Evolutionary conservation across 2,329 filamentous ascomycete genomes (phyloP), one percentile per base, ranked within the genome.

Genomic region (Rhinocladiella mackenziei): DNA sequence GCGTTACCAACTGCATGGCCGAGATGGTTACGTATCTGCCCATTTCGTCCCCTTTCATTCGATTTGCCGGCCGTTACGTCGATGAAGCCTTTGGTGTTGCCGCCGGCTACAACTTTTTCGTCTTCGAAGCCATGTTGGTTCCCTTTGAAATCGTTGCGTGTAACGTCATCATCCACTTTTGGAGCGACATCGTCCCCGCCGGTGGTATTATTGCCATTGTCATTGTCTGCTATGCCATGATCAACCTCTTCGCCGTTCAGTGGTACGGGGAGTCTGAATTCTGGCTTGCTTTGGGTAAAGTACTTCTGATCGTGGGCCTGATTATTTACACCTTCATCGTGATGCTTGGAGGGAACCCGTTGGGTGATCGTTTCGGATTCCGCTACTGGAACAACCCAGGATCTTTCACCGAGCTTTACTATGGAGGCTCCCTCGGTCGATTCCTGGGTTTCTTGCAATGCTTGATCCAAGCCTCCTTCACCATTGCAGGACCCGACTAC

Each of bases 231-330:
- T 75, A 72, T 40, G 61, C 56, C 13, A 39, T 69, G 5, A 69
- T 89, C 65, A 91, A 91, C 56, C 56, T 89, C 34, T 72, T 89
- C 48, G 82, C 81, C 1, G 83, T 89, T 13, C 73, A 83, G 52
- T 86, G 75, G 73, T 89, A 86, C 46, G 84, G 84, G 32, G 84
- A 88, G 64, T 77, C 81, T 0, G 86, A 92, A 60, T 92, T 94
- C 58, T 77, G 77, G 68, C 78, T 82, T 14, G 81, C 86, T 2
- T 62, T 86, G 2, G 81, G 81, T 42, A 88, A 89, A 61, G 76
- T 88, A 2, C 56, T 89, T 2, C 72, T 89, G 38, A 85, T 86
- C 48, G 65, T 88, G 25, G 83, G 78, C 1, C 72, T 91, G 38
- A 75, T 89, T 54, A 57, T 80, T 51, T 89, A 86, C 67, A 91